Conservation (phyloP, 139 green algal genomes). For the Coccomyxa sp. region DNA sequence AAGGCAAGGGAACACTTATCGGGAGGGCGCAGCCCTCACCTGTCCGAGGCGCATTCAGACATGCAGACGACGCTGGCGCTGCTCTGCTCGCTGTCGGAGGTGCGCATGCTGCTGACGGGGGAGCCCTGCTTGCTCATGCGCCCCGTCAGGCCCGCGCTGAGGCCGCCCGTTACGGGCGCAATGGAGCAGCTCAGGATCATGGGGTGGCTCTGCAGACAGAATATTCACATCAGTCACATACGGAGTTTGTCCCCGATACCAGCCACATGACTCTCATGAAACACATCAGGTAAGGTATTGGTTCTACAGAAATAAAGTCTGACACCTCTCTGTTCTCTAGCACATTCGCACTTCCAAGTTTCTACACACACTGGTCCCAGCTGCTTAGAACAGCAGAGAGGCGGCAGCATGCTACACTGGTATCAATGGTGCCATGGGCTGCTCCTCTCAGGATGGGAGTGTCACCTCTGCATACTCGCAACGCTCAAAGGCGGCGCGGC, state of each 20-base stretch:
- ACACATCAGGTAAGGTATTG: not conserved
- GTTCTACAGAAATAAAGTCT: too few relatives aligned
- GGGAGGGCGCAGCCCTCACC: not conserved
- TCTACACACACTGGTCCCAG: too few relatives aligned
- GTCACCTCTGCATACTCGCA: not conserved
- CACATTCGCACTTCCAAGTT: too few relatives aligned
- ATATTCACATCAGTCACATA: not conserved
- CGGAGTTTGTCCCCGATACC: not conserved
- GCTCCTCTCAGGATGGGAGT: not conserved
- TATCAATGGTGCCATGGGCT: too few relatives aligned
- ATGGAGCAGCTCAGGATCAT: not conserved
- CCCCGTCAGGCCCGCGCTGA: not conserved
- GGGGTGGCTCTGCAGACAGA: not conserved
- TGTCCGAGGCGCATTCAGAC: not conserved
- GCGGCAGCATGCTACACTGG: too few relatives aligned
- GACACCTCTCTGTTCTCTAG: too few relatives aligned
- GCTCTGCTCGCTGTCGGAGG: not conserved
- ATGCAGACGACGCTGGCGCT: not conserved
- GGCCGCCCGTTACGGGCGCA: not conserved
- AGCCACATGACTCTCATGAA: not conserved
- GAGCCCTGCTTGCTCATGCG: not conserved
- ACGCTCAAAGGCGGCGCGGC: slow-evolving; percentile 2
- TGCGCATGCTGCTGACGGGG: not conserved
- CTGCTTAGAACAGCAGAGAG: too few relatives aligned
- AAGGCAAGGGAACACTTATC: too few relatives aligned